Conservation (phyloP, 192 early-diverging fungal genomes). For the Umbelopsis vinacea region DNA sequence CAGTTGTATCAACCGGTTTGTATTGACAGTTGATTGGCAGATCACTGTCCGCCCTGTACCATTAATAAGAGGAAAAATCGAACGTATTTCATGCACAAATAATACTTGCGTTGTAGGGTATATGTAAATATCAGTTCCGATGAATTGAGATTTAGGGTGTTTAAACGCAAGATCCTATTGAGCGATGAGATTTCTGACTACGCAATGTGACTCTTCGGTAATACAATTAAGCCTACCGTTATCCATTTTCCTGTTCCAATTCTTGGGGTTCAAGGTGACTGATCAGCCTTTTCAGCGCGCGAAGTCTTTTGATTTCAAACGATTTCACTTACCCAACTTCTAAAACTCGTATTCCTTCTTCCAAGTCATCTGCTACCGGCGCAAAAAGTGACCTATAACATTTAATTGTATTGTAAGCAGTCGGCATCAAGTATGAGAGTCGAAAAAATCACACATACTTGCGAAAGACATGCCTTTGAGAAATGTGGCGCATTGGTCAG, state of each 20-base stretch:
- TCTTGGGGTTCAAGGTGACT: constrained; percentile 5
- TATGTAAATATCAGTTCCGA: constrained; percentile 40
- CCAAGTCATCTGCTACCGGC: constrained; percentile 32
- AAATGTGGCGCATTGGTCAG: background rate
- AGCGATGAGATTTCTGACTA: background rate
- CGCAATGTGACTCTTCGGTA: background rate
- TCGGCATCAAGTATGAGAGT: background rate
- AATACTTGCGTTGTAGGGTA: constrained; percentile 36
- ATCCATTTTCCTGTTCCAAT: constrained; percentile 42
- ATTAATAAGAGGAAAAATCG: no score
- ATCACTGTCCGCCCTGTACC: background rate
- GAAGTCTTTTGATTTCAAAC: background rate
- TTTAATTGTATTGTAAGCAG: background rate
- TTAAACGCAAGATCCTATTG: constrained; percentile 32
- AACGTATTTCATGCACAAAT: background rate
- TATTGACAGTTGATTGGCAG: constrained; percentile 51
- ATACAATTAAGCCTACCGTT: constrained; percentile 22
- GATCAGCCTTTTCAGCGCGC: background rate
- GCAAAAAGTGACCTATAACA: constrained; percentile 18
- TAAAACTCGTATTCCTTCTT: constrained; percentile 32
- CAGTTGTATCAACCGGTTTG: constrained; percentile 41
- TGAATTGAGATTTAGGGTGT: constrained; percentile 42
- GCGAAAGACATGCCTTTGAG: constrained; percentile 14
- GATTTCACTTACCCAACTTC: constrained; percentile 28
- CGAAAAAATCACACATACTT: background rate